Evolutionary conservation across 2,329 filamentous ascomycete species (phyloP).

Genomic region (Metarhizium rileyi): DNA sequence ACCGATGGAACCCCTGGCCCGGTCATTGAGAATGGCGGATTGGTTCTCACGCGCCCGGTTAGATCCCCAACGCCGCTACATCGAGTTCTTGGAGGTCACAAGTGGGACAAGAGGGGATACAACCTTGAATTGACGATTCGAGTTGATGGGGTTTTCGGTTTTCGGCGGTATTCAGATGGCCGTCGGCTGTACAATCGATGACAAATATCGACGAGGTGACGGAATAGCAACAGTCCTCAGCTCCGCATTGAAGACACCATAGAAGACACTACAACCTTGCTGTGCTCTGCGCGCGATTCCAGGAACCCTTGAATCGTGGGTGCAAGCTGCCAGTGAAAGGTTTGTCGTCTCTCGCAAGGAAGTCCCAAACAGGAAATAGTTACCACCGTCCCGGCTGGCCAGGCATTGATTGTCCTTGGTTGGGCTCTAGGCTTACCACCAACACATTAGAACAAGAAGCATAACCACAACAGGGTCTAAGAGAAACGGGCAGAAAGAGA

Average conservation of each 20-base stretch:
- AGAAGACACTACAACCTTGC: neutral
- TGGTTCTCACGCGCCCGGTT: neutral
- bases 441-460: neutral
- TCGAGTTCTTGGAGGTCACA: neutral
- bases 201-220: neutral
- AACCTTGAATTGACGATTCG: neutral
- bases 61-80: neutral
- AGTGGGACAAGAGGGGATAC: neutral
- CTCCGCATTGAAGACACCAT: neutral
- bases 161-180: neutral
- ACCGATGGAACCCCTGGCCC: neutral
- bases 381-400: neutral
- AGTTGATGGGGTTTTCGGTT: neutral
- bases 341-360: slow-evolving; percentile 1
- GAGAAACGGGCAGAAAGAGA: neutral
- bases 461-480: neutral
- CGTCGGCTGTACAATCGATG: neutral
- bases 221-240: neutral
- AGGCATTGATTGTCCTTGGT: neutral
- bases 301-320: neutral
- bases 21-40: neutral
- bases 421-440: neutral
- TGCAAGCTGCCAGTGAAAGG: neutral
- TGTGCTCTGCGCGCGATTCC: neutral
- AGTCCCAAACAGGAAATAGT: slow-evolving; percentile 5